Evolutionary conservation across 23 red algal genomes (phyloP), one percentile per base, ranked within the genome.

Genomic region (Cyanidium caldarium): DNA sequence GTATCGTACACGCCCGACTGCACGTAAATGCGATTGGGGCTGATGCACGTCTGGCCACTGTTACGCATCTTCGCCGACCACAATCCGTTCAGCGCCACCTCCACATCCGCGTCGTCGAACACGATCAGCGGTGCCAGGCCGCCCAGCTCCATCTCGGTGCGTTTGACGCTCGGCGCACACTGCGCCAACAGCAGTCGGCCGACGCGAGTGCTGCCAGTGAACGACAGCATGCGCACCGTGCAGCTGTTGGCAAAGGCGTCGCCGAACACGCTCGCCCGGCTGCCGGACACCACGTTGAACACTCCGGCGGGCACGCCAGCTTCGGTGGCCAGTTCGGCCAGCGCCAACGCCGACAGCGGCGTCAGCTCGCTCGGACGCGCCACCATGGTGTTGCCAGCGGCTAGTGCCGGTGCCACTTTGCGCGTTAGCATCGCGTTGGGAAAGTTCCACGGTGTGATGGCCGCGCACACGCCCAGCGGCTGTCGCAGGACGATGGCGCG

Each of bases 371-470:
- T 69, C 35, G 92, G 92, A 57, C 87, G 87, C 15, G 70, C 81
- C 29, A 98, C 79, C 1, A 98, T 75, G 3, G 84, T 44, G 38
- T 84, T 87, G 16, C 92, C 92, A 14, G 92, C 84, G 17, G 84
- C 84, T 15, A 98, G 35, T 23, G 92, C 92, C 29, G 84, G 65
- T 5, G 84, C 72, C 0, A 84, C 75, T 66, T 98, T 98, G 45
- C 92, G 80, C 7, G 84, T 74, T 23, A 88, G 38, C 84, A 98
- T 85, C 13, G 84, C 92, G 20, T 57, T 28, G 29, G 92, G 92
- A 67, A 88, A 88, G 66, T 88, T 88, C 92, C 84, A 98, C 39
- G 92, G 84, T 29, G 92, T 98, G 21, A 98, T 71, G 20, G 77
- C 80, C 5, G 80, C 78, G 13, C 68, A 72, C 14, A 87, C 84